These are phyloP conservation scores for Firmiana major DNA, from an alignment of 345 rosid species.

Conservation along the genomic window DNA sequence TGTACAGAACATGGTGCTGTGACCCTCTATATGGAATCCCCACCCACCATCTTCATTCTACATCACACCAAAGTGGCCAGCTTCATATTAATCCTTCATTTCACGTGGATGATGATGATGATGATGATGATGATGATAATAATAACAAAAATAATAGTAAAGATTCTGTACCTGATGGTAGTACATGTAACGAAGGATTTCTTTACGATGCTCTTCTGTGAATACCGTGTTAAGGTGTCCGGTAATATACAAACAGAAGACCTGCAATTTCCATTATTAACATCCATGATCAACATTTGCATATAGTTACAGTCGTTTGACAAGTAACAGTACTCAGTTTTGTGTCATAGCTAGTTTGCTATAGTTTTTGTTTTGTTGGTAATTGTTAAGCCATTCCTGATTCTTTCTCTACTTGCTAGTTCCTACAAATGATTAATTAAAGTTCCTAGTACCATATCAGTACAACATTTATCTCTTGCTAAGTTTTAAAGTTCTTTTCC, in stretches of 20 bases:
- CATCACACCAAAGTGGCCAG: constrained; percentile 20
- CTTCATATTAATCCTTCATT: background rate
- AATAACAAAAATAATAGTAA: too few species aligned
- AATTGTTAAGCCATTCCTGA: too few species aligned
- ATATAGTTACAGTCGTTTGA: background rate
- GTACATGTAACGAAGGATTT: constrained; percentile 21
- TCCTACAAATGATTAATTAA: too few species aligned
- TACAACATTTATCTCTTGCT: too few species aligned
- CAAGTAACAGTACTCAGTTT: too few species aligned
- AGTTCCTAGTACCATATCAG: too few species aligned
- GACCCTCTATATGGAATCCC: constrained; percentile 50
- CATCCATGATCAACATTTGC: background rate
- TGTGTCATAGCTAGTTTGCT: too few species aligned
- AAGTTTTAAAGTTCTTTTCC: too few species aligned
- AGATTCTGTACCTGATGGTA: constrained; percentile 37
- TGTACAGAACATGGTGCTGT: constrained; percentile 46
- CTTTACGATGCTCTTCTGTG: constrained; percentile 36
- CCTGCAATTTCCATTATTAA: constrained; percentile 18
- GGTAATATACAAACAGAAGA: constrained; percentile 36
- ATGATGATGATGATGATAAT: too few species aligned
- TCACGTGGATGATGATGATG: too few species aligned
- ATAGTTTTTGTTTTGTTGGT: too few species aligned
- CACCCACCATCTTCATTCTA: constrained; percentile 18
- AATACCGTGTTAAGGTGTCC: constrained; percentile 39
- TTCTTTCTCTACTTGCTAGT: too few species aligned